Evolutionary conservation across 345 rosid genomes (phyloP), one percentile per base, ranked within the genome.

Genomic region (Syzygium grande): DNA sequence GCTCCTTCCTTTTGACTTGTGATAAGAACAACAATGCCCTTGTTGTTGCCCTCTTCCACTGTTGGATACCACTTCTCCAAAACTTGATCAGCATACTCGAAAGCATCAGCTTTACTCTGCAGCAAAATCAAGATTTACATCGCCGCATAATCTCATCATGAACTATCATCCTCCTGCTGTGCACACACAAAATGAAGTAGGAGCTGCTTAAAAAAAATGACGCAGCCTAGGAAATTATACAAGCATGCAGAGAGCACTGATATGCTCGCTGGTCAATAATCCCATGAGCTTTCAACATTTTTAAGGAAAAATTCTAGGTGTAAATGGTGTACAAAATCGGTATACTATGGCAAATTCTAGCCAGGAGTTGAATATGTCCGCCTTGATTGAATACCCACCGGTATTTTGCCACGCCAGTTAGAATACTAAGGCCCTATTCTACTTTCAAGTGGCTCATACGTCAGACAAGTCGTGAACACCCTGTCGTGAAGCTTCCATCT

Each of bases 21-120:
- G 61, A 98, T 92, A 78, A 98, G 95, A 85, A 98, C 99, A 79
- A 95, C 98, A 89, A 95, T 95, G 73, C 99, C 99, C 87, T 96
- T 98, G 85, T 94, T 95, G 89, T 88, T 98, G 38, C 99, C 99
- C 38, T 95, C 95, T 92, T 98, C 99, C 65, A 98, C 89, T 2
- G 95, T 90, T 17, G 99, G 99, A 90, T 96, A 98, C 99, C 99
- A 98, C 83, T 90, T 91, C 92, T 98, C 99, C 88, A 98, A 90
- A 61, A 98, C 97, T 92, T 96, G 98, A 89, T 98, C 99, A 87
- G 99, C 99, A 89, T 94, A 96, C 95, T 98, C 99, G 85, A 96
- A 98, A 43, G 99, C 99, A 95, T 98, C 99, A 88, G 99, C 99
- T 92, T 98, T 98, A 92, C 98, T 98, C 99, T 97, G 93, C 92